These are phyloP conservation scores for Stagonosporopsis tanaceti DNA, from an alignment of 2,329 filamentous ascomycete genomes.

Conservation along the genomic window DNA sequence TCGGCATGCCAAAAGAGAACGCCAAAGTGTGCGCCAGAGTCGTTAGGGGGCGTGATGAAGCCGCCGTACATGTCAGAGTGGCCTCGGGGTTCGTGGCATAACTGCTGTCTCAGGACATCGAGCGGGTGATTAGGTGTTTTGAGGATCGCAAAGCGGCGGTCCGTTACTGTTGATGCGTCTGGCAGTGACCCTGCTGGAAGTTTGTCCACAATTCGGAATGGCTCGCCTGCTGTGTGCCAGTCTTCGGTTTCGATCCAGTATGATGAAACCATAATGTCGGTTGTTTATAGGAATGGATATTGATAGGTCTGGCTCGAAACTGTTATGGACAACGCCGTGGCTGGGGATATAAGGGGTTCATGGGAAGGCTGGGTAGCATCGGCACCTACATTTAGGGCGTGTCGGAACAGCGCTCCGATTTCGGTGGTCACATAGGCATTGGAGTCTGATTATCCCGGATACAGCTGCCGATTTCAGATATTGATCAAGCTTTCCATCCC, in stretches of 20 bases:
- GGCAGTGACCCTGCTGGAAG: conserved; percentile 8
- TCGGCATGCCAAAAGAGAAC: conserved; percentile 59
- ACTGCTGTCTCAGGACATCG: conserved; percentile 8
- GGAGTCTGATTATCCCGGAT: background rate
- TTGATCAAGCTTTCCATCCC: background rate
- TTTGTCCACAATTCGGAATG: conserved; percentile 17
- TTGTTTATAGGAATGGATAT: background rate
- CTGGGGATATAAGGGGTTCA: background rate
- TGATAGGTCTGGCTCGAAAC: background rate
- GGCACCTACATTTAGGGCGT: conserved; percentile 5
- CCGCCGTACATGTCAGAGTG: conserved; percentile 63
- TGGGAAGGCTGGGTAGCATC: background rate
- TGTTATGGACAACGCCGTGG: too few relatives aligned
- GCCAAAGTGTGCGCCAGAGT: conserved; percentile 60
- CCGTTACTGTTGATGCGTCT: conserved; percentile 9
- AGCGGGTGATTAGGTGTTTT: conserved; percentile 10
- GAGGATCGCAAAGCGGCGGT: conserved; percentile 12
- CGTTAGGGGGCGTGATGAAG: conserved; percentile 48
- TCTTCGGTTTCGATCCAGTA: conserved; percentile 21
- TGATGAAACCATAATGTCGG: background rate
- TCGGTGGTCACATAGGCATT: background rate
- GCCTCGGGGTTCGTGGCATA: conserved; percentile 55
- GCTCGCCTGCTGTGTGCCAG: conserved; percentile 23
- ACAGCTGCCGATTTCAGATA: background rate
- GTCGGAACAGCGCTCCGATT: background rate